Evolutionary conservation across 1,284 basidiomycete genomes (phyloP).

Genomic region (Cryptococcus sp.): DNA sequence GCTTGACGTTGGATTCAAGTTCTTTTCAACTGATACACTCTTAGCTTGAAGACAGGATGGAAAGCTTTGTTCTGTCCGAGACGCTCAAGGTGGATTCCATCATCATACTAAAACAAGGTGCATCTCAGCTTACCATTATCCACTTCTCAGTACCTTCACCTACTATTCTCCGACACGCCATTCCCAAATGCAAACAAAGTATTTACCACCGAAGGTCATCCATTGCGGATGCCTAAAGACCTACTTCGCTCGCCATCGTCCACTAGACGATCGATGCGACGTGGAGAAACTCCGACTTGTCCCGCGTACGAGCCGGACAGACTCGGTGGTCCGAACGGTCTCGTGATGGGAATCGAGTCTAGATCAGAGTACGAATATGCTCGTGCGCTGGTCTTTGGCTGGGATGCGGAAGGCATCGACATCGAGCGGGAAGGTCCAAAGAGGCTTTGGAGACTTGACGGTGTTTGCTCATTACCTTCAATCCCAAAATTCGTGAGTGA

Average conservation of each 20-base stretch:
- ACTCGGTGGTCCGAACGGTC: constrained; percentile 45
- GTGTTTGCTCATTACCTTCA: constrained; percentile 70
- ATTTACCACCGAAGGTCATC: constrained; percentile 90
- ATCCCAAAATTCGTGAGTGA: constrained; percentile 69
- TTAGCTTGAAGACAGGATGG: constrained; percentile 82
- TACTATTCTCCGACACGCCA: constrained; percentile 81
- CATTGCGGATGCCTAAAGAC: constrained; percentile 65
- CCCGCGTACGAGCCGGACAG: constrained; percentile 62
- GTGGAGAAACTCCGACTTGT: constrained; percentile 68
- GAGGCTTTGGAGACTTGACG: constrained; percentile 62
- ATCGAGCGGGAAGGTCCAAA: constrained; percentile 25
- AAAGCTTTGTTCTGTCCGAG: constrained; percentile 86
- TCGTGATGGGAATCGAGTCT: constrained; percentile 68
- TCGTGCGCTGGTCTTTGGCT: constrained; percentile 63
- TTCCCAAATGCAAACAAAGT: constrained; percentile 70
- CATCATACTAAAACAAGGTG: not conserved
- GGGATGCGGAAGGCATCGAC: constrained; percentile 35
- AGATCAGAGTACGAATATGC: constrained; percentile 76
- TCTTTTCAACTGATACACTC: not conserved
- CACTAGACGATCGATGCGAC: constrained; percentile 63
- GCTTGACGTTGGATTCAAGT: not conserved
- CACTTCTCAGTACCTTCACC: constrained; percentile 72
- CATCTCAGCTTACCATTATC: not conserved
- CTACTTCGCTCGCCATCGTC: constrained; percentile 62
- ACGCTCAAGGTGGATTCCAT: constrained; percentile 70